Evolutionary conservation across 768 basidiomycete genomes (phyloP).

Genomic region (Lactarius evosmus): DNA sequence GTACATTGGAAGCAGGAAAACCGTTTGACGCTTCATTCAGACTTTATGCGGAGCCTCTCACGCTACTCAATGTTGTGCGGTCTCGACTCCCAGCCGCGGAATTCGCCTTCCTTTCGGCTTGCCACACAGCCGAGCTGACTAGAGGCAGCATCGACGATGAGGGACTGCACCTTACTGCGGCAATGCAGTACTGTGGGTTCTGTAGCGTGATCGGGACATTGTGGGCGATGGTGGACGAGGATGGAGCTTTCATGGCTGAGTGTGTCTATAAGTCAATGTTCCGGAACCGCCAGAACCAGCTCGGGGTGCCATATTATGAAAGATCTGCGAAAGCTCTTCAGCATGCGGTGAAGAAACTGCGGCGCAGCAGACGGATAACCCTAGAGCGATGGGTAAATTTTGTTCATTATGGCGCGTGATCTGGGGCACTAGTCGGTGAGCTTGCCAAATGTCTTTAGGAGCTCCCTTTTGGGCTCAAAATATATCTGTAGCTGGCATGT

Average conservation of each 20-base stretch:
- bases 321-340: conserved; percentile 3
- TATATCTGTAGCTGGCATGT: too few species aligned
- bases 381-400: conserved; percentile 7
- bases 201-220: too few species aligned
- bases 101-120: conserved; percentile 19
- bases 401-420: conserved; percentile 12
- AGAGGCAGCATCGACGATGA: neutral
- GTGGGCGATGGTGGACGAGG: too few species aligned
- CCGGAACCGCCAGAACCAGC: neutral
- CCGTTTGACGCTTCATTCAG: conserved; percentile 8
- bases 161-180: too few species aligned
- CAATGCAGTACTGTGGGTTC: too few species aligned
- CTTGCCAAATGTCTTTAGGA: too few species aligned
- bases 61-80: conserved; percentile 5
- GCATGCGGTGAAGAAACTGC: neutral
- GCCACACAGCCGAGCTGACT: conserved; percentile 13
- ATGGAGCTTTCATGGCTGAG: too few species aligned
- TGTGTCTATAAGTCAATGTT: neutral
- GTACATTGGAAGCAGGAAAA: neutral
- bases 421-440: too few species aligned
- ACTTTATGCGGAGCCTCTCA: neutral
- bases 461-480: too few species aligned
- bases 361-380: neutral
- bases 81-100: conserved; percentile 8
- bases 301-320: neutral